A percentile compares a stretch with the other conserved stretches of the same genome.
Evolutionary conservation across 139 green algal genomes (phyloP).

Genomic region (Haematococcus lacustris): DNA sequence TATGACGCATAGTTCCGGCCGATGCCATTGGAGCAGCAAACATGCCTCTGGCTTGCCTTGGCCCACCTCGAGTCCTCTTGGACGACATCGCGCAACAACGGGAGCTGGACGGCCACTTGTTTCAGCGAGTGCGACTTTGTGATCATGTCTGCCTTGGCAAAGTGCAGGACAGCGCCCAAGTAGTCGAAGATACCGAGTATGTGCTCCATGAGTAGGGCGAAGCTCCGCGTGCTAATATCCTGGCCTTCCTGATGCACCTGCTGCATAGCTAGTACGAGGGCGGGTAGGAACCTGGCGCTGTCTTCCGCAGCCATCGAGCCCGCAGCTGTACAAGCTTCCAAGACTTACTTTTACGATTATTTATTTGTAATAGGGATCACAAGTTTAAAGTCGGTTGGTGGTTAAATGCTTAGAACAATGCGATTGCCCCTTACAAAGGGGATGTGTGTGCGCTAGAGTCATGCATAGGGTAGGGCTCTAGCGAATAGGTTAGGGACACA

Average conservation of each 20-base stretch:
- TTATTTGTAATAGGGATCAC: too few species aligned
- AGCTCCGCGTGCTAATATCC: not conserved
- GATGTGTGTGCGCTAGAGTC: too few species aligned
- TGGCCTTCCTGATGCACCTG: not conserved
- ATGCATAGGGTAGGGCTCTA: too few species aligned
- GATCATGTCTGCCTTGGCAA: constrained; percentile 28
- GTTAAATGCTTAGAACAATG: too few species aligned
- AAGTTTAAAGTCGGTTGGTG: too few species aligned
- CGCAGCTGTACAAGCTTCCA: too few species aligned
- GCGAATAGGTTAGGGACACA: too few species aligned
- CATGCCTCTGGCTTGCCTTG: not conserved
- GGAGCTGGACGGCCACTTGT: constrained; percentile 3
- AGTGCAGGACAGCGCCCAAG: constrained; percentile 7
- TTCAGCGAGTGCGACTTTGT: constrained; percentile 19
- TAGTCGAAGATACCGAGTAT: constrained; percentile 1
- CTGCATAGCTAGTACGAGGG: too few species aligned
- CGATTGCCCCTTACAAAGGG: too few species aligned
- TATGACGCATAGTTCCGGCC: not conserved
- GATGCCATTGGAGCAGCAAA: not conserved
- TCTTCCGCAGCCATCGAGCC: not conserved
- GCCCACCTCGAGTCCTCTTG: not conserved
- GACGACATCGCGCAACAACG: constrained; percentile 16
- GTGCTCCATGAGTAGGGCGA: not conserved
- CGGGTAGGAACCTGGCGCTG: too few species aligned
- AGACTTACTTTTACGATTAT: too few species aligned